Evolutionary conservation across 1,284 basidiomycete genomes (phyloP).

Genomic region (Fistulinella cinereoalba): DNA sequence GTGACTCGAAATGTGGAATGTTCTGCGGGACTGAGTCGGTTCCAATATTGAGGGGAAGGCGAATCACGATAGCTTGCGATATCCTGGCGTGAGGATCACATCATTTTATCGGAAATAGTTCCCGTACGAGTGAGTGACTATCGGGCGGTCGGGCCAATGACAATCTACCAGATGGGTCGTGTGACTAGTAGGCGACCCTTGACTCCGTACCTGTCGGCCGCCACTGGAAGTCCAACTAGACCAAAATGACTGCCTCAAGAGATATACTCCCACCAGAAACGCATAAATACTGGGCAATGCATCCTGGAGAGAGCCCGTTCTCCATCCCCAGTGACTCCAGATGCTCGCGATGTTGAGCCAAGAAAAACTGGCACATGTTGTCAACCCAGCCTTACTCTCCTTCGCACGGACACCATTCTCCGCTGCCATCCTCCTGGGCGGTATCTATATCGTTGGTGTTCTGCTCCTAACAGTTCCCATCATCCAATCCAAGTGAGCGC

Average conservation of each 20-base stretch:
- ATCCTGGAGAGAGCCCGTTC: neutral
- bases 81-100: no score
- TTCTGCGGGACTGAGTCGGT: neutral
- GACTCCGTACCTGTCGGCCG: no score
- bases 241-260: conserved; percentile 6
- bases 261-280: neutral
- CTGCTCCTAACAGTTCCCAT: conserved; percentile 57
- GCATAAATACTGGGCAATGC: conserved; percentile 21
- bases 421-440: conserved; percentile 37
- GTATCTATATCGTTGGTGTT: conserved; percentile 55
- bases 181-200: no score
- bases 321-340: no score
- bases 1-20: conserved; percentile 10
- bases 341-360: no score
- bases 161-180: no score
- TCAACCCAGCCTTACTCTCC: conserved; percentile 21
- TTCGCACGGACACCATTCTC: conserved; percentile 35
- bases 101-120: no score
- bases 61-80: no score
- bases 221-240: neutral
- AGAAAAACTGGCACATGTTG: no score
- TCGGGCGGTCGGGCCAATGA: no score
- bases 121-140: no score
- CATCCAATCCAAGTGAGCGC: conserved; percentile 71
- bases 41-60: no score